Base-by-base conservation (phyloP, 2,329 filamentous ascomycete genomes). In the Lecanicillium sp. region DNA sequence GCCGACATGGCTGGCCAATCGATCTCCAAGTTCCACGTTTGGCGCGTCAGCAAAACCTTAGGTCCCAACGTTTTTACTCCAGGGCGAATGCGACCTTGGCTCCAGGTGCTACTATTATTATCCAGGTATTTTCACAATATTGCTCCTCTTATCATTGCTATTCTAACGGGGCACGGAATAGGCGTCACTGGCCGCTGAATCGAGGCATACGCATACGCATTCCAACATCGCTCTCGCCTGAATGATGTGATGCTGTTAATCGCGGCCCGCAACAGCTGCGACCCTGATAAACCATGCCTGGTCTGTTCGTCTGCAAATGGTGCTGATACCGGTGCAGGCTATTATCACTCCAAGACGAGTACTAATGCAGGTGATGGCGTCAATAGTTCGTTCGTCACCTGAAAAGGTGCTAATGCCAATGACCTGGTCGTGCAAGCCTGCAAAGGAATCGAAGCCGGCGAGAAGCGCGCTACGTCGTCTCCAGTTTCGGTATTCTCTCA, bases 331-430 rank as follows among this genome's bases (percentile, higher is more conserved):
- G n/a, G n/a, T n/a, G n/a, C n/a, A n/a, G n/a, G n/a, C n/a, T n/a
- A n/a, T 10, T 15, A 20, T 6, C 46, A 37, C 49, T 33, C n/a
- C n/a, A n/a, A n/a, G n/a, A n/a, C n/a, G n/a, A n/a, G 23, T 26
- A 26, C 40, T 49, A 51, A 51, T 45, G 45, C 49, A 41, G 45
- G 35, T 49, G 49, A 45, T 45, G 35, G 29, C n/a, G 49, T 39
- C 45, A 49, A 46, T 29, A 46, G 44, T 39, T 32, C 11, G 14
- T 23, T 21, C 4, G 5, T 26, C 41, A 44, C 35, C 33, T 33
- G 41, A 30, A 27, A 14, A 44, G 20, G 32, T 35, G n/a, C 30
- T n/a, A 19, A 36, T 44, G 32, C n/a, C 15, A 11, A n/a, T 4
- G 19, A 23, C n/a, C 42, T 24, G 3, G 15, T n/a, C 24, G 5